These are phyloP conservation scores for Lentinula raphanica DNA, from an alignment of 768 basidiomycete genomes.

Conservation along the genomic window DNA sequence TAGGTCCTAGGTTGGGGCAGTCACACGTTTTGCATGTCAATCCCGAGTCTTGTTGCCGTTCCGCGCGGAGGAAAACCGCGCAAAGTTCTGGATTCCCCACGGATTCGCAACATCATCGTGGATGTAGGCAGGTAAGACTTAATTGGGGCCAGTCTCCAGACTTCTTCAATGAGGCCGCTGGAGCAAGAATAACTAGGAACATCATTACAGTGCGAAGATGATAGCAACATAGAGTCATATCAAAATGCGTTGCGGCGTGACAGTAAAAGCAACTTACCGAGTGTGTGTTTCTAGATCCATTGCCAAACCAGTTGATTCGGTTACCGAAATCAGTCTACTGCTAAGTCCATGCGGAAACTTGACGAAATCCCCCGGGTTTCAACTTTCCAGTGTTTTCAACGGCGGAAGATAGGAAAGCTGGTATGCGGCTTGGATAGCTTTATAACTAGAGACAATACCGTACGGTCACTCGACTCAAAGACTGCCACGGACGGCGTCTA, in stretches of 20 bases:
- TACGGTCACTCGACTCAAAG: too few species aligned
- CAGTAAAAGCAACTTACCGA: neutral
- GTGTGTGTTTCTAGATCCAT: too few species aligned
- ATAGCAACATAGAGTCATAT: too few species aligned
- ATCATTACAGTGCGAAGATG: neutral
- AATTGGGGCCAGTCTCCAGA: too few species aligned
- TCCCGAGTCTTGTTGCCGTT: neutral
- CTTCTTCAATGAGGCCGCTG: too few species aligned
- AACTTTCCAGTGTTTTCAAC: neutral
- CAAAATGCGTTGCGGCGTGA: too few species aligned
- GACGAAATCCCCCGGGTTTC: neutral
- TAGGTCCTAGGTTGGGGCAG: neutral
- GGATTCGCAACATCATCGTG: constrained; percentile 6
- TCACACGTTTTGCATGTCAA: neutral
- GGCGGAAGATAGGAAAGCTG: neutral
- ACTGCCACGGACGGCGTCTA: too few species aligned
- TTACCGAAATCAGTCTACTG: too few species aligned
- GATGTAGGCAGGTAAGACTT: neutral
- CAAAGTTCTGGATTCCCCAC: neutral
- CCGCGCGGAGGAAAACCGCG: neutral
- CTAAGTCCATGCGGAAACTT: neutral
- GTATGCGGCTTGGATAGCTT: neutral
- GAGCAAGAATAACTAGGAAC: neutral
- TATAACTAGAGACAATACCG: too few species aligned
- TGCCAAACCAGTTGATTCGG: too few species aligned